Evolutionary conservation across 345 rosid genomes (phyloP).

Genomic region (Zanthoxylum bungeanum): DNA sequence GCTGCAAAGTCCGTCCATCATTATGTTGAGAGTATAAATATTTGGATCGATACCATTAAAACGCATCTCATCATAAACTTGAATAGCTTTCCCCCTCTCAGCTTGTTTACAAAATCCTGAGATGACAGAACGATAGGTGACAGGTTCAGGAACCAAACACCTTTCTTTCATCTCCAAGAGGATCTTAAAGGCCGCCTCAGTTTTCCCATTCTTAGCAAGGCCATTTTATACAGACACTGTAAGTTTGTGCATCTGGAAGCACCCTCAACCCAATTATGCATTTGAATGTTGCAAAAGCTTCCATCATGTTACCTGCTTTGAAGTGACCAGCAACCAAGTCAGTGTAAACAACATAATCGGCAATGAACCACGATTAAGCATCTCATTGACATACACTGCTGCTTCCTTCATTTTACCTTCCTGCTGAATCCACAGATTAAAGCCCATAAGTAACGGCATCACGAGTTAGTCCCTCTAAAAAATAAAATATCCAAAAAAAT

Average conservation of each 20-base stretch:
- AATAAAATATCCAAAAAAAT: conserved; percentile 26
- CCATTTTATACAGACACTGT: conserved; percentile 23
- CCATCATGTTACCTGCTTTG: conserved; percentile 16
- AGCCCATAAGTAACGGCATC: conserved; percentile 28
- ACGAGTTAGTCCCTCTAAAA: conserved; percentile 21
- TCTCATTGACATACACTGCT: conserved; percentile 22
- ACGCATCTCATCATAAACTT: conserved; percentile 20
- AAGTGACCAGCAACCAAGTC: conserved; percentile 29
- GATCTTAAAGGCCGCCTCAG: conserved; percentile 24
- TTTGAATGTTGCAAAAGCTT: conserved; percentile 24
- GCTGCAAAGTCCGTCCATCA: conserved; percentile 32
- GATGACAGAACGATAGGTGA: conserved; percentile 30
- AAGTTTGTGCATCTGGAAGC: conserved; percentile 23
- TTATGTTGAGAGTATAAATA: conserved; percentile 24
- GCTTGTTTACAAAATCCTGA: conserved; percentile 30
- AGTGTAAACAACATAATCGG: conserved; percentile 23
- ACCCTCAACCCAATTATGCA: conserved; percentile 14
- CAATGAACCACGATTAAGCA: conserved; percentile 25
- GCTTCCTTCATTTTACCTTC: conserved; percentile 28
- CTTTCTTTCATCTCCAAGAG: conserved; percentile 17
- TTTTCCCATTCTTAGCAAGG: conserved; percentile 28
- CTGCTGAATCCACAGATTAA: conserved; percentile 27
- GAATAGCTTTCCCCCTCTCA: conserved; percentile 26
- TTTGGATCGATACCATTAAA: conserved; percentile 27
- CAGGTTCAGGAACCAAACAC: conserved; percentile 24